phyloP scores from a whole-genome alignment of 2,329 filamentous ascomycete genomes.

The Rosellinia necatrix region DNA sequence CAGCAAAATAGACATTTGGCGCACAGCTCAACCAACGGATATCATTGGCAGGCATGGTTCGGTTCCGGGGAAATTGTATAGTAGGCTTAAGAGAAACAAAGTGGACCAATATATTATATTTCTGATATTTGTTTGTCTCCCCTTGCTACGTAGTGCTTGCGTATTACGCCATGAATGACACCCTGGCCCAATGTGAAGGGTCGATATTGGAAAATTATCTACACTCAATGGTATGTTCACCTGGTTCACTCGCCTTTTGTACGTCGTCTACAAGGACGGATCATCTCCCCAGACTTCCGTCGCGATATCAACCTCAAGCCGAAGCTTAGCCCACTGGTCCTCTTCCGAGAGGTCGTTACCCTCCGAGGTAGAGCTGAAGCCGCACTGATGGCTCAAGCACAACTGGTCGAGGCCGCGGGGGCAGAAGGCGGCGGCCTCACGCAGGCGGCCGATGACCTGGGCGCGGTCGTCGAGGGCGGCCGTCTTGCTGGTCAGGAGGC shows the following conservation, averaged over 20 bases:
- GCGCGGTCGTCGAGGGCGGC: conserved; percentile 57
- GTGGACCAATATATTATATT: not conserved
- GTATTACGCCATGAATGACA: not conserved
- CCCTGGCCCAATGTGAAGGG: not conserved
- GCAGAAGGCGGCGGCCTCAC: conserved; percentile 53
- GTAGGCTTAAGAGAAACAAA: conserved; percentile 15
- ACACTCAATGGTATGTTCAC: not conserved
- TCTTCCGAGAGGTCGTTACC: conserved; percentile 61
- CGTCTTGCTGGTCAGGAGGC: conserved; percentile 61
- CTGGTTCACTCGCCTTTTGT: conserved; percentile 1
- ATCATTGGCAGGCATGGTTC: conserved; percentile 7
- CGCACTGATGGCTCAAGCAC: conserved; percentile 62
- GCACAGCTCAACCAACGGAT: conserved; percentile 16
- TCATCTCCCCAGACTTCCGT: conserved; percentile 61
- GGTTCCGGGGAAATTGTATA: conserved; percentile 18
- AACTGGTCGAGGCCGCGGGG: conserved; percentile 59
- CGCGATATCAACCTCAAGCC: conserved; percentile 59
- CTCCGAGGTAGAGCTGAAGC: conserved; percentile 60
- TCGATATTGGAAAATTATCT: not conserved
- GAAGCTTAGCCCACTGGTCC: conserved; percentile 62
- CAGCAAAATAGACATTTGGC: conserved; percentile 12
- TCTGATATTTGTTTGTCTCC: not conserved
- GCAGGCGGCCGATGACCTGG: conserved; percentile 45
- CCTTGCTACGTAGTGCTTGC: not conserved
- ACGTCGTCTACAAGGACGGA: conserved; percentile 31